Percentiles rank a stretch among this genome's conserved stretches.
Conservation (phyloP, 2,329 filamentous ascomycete genomes). For the Trichoderma cornu-damae region DNA sequence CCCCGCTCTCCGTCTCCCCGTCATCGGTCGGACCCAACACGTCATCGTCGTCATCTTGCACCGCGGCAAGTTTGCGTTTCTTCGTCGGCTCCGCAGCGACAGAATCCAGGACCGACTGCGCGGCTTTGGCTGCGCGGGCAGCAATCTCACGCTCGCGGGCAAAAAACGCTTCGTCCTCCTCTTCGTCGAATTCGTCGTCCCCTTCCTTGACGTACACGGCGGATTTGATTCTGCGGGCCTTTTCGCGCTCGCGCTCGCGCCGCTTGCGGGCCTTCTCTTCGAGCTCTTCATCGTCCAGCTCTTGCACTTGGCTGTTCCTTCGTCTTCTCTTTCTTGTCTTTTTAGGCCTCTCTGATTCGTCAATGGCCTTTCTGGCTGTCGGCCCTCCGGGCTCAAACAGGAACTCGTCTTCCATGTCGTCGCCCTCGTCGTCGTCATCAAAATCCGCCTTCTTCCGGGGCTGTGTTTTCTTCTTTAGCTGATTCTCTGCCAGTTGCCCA, state of each 20-base stretch:
- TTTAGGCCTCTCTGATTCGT: constrained; percentile 54
- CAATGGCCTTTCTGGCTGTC: constrained; percentile 48
- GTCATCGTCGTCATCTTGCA: constrained; percentile 26
- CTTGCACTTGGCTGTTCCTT: constrained; percentile 41
- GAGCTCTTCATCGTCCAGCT: constrained; percentile 57
- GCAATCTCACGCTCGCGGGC: constrained; percentile 59
- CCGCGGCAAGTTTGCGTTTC: constrained; percentile 29
- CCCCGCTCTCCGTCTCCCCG: constrained; percentile 20
- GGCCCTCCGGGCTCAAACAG: constrained; percentile 67
- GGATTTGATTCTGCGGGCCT: constrained; percentile 76
- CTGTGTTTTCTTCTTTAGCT: constrained; percentile 67
- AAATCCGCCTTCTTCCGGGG: constrained; percentile 55
- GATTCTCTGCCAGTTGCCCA: constrained; percentile 66
- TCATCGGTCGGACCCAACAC: constrained; percentile 24
- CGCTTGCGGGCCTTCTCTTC: constrained; percentile 58
- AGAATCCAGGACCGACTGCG: constrained; percentile 23
- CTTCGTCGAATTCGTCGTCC: constrained; percentile 84
- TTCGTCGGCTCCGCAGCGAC: constrained; percentile 16
- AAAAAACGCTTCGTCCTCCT: constrained; percentile 68
- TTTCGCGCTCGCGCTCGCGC: constrained; percentile 67
- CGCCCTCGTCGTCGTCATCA: constrained; percentile 62
- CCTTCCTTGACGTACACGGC: constrained; percentile 73
- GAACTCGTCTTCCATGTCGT: constrained; percentile 47
- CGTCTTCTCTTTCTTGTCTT: constrained; percentile 42
- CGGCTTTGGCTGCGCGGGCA: constrained; percentile 43